phyloP scores from a whole-genome alignment of 257 asterid genomes.

The Misopates orontium region DNA sequence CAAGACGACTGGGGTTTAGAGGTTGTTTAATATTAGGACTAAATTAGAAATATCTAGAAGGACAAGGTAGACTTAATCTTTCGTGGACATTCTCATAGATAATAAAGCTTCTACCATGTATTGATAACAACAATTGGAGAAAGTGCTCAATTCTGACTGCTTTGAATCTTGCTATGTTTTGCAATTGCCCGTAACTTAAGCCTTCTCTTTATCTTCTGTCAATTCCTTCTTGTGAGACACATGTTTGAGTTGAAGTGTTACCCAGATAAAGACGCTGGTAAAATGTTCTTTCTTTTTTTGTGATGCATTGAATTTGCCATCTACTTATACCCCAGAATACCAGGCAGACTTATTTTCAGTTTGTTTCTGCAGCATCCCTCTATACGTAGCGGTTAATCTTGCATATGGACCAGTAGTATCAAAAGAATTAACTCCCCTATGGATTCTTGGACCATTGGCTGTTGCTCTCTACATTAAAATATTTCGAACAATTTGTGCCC shows the following conservation, averaged over 20 bases:
- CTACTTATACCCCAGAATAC: too few relatives aligned
- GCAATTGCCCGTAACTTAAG: not conserved
- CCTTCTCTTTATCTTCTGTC: not conserved
- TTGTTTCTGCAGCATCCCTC: slow-evolving; percentile 59
- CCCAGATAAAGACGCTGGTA: too few relatives aligned
- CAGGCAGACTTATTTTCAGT: not conserved
- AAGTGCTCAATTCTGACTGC: too few relatives aligned
- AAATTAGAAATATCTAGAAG: too few relatives aligned
- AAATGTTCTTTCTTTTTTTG: not conserved
- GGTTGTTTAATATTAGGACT: too few relatives aligned
- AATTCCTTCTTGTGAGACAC: not conserved
- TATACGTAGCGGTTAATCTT: slow-evolving; percentile 56
- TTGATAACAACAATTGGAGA: too few relatives aligned
- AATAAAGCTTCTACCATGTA: too few relatives aligned
- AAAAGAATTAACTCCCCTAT: slow-evolving; percentile 70
- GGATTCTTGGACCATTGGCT: slow-evolving; percentile 80
- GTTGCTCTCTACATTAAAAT: slow-evolving; percentile 58
- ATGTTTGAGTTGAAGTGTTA: too few relatives aligned
- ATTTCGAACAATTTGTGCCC: slow-evolving; percentile 48
- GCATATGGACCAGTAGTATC: slow-evolving; percentile 64
- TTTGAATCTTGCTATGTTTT: not conserved
- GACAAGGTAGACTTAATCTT: too few relatives aligned
- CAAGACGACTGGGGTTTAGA: too few relatives aligned
- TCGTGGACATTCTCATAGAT: too few relatives aligned
- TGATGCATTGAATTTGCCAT: too few relatives aligned